Base-by-base conservation (phyloP, 805 yeast species). In the Yamadazyma tumulicola region DNA sequence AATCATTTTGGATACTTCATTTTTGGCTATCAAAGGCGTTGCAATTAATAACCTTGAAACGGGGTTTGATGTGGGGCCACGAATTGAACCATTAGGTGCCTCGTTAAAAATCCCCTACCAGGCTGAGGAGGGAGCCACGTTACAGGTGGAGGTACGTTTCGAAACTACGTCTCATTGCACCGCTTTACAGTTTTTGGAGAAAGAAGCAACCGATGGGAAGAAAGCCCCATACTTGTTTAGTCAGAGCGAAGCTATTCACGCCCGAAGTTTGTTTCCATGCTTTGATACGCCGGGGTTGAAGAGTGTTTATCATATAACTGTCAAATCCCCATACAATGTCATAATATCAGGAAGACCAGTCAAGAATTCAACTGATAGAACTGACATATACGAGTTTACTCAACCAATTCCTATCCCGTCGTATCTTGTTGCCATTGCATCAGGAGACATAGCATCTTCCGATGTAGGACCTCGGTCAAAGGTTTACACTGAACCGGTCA, bases 211-310 rank as follows among this genome's bases (percentile, higher is more conserved):
- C 6, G 79, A 79, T 31, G 94, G 89, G 12, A 75, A 79, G 41
- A 73, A 72, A 26, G 67, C 69, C 17, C 87, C 86, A 1, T 82
- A 77, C 56, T 68, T 88, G 38, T 88, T 87, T 57, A 85, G 96
- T 8, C 96, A 88, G 61, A 76, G 94, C 54, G 95, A 88, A 63
- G 88, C 96, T 23, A 87, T 85, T 44, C 96, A 88, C 52, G 93
- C 95, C 5, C 73, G 96, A 51, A 75, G 91, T 11, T 69, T 87
- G 51, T 81, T 84, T 63, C 96, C 96, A 6, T 84, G 87, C 49
- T 88, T 88, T 54, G 96, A 88, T 57, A 87, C 96, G 0, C 96
- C 96, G 1, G 72, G 91, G 0, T 72, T 87, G 19, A 88, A 88
- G 55, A 72, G 88, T 1, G 67, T 80, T 1, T 84, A 70, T 50